Percentiles rank a stretch among this genome's conserved stretches.
These are phyloP conservation scores for Crithidia bombi DNA, from an alignment of 208 protist genomes.

Conservation along the genomic window DNA sequence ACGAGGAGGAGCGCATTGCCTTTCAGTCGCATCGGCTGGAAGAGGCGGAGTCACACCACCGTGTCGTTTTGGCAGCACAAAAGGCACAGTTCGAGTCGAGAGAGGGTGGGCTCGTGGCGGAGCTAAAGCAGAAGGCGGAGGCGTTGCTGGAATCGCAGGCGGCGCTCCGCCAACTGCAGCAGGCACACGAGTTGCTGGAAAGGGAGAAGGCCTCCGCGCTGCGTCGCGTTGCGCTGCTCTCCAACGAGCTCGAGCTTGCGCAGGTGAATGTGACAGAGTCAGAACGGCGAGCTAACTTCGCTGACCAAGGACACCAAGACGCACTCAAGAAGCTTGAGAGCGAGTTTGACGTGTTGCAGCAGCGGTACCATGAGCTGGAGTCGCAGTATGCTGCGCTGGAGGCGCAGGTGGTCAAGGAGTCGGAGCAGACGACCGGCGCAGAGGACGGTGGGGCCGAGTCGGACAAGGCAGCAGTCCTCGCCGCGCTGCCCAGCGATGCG, in stretches of 20 bases:
- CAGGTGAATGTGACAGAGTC: constrained; percentile 56
- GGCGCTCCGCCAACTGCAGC: constrained; percentile 48
- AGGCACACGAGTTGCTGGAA: constrained; percentile 50
- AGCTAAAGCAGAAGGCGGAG: constrained; percentile 23
- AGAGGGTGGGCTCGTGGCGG: constrained; percentile 55
- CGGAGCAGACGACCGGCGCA: constrained; percentile 8
- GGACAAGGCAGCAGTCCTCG: not conserved
- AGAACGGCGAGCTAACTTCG: constrained; percentile 33
- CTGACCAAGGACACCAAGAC: constrained; percentile 32
- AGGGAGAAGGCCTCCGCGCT: constrained; percentile 70
- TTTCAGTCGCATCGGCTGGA: constrained; percentile 54
- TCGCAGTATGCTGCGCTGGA: constrained; percentile 33
- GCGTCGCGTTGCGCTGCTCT: constrained; percentile 61
- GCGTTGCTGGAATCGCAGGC: constrained; percentile 21
- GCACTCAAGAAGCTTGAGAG: constrained; percentile 34
- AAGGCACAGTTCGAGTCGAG: constrained; percentile 47
- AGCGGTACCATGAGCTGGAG: constrained; percentile 41
- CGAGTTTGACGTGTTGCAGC: constrained; percentile 36
- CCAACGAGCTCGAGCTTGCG: constrained; percentile 78
- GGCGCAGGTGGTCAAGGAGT: constrained; percentile 10
- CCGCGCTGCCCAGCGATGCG: constrained; percentile 53
- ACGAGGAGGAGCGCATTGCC: constrained; percentile 66
- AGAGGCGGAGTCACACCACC: constrained; percentile 51
- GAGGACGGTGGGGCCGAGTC: constrained; percentile 2
- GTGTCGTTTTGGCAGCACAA: constrained; percentile 52